Conservation (phyloP, 495 filamentous ascomycete species). For the Sporormia fimetaria region DNA sequence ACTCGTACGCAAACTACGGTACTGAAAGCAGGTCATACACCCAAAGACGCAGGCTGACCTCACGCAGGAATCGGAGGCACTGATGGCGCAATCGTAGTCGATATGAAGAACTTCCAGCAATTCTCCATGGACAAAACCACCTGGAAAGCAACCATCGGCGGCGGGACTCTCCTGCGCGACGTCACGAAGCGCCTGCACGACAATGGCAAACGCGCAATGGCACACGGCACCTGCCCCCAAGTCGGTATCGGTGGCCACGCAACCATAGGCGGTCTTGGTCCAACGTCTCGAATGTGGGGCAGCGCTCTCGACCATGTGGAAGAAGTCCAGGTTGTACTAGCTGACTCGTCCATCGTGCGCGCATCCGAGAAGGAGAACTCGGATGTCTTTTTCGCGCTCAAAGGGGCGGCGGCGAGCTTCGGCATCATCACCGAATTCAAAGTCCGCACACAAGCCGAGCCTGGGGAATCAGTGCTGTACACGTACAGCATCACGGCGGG, state of each 20-base stretch:
- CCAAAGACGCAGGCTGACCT: not conserved
- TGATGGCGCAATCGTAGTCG: slow-evolving; percentile 37
- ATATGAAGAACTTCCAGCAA: slow-evolving; percentile 39
- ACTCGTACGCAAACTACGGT: slow-evolving; percentile 28
- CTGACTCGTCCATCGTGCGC: slow-evolving; percentile 28
- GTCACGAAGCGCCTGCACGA: slow-evolving; percentile 25
- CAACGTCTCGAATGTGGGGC: slow-evolving; percentile 48
- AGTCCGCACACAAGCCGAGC: slow-evolving; percentile 35
- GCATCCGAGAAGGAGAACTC: slow-evolving; percentile 12
- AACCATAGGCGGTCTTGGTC: slow-evolving; percentile 43
- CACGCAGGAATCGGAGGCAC: slow-evolving; percentile 37
- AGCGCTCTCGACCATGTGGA: slow-evolving; percentile 41
- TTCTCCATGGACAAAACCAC: slow-evolving; percentile 30
- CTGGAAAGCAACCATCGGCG: slow-evolving; percentile 25
- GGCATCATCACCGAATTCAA: slow-evolving; percentile 41
- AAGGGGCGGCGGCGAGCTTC: slow-evolving; percentile 38
- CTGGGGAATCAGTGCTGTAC: slow-evolving; percentile 31
- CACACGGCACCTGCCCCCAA: slow-evolving; percentile 28
- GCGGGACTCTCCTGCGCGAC: slow-evolving; percentile 25
- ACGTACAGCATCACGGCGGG: slow-evolving; percentile 35
- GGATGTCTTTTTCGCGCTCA: slow-evolving; percentile 34
- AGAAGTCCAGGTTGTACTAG: slow-evolving; percentile 34
- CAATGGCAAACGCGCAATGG: slow-evolving; percentile 25
- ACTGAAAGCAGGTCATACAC: not conserved
- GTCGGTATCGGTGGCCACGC: slow-evolving; percentile 28